Evolutionary conservation across 768 basidiomycete species (phyloP), one percentile per base, ranked within the genome.

Genomic region (Phylloporus scabripes): DNA sequence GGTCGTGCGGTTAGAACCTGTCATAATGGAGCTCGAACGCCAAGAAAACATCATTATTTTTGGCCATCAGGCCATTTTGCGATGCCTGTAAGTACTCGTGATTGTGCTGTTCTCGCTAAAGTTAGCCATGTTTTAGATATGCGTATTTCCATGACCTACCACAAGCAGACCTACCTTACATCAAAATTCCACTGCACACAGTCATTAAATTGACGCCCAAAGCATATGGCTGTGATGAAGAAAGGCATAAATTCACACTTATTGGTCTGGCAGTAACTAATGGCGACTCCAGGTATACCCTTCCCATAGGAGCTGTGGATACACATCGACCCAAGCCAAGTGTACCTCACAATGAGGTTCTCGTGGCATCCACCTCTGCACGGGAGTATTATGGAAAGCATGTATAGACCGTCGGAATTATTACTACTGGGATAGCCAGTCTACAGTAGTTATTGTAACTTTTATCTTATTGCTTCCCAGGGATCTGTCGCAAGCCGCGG

Each of bases 1-100:
- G 9, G 92, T 96, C 11, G 81, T 91, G 4, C 81, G 95, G 33
- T 73, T 99, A 23, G 96, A 99, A 65, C 96, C 96, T 20, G 88
- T 98, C 45, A 99, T 99, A 58, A 97, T 99, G 92, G 96, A 99
- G 67, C 77, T 99, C 20, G 96, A 99, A 68, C 76, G 96, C 47
- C 96, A 98, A 67, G 89, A 95, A 68, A 95, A 99, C 64, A 92
- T 99, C 50, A 70, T 99, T 33, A 87, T 99, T 56, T 86, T 99
- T 29, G 93, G 94, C 1, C 96, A 99, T 69, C 96, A 98, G 77
- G 84, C 89, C 17, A 90, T 92, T 60, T 64, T 92, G 39, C 83
- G 88, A 24, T 89, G 87, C 67, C 64, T 87, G 81, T 86, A 57
- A 65, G 83, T 70, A 10, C 21, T 28, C 20, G 1, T 29, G 21